Conservation (phyloP, 1,139 yeast genomes). For the Hanseniaspora sp. region DNA sequence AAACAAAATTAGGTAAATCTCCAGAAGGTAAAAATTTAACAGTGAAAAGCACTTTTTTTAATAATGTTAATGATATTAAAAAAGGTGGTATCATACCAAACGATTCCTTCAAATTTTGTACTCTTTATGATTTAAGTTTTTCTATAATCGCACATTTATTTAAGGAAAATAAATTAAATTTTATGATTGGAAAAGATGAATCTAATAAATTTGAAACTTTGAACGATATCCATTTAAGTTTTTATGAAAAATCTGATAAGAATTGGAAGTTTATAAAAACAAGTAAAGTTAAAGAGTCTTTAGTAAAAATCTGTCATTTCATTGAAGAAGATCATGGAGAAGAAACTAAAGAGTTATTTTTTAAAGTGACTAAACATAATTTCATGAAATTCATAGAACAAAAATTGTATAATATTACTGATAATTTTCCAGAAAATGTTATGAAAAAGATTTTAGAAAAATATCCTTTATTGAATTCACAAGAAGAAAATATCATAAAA, state of each 20-base stretch:
- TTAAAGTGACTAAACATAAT: conserved; percentile 1
- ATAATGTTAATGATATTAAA: neutral
- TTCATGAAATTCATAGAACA: neutral
- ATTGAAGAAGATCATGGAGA: conserved; percentile 13
- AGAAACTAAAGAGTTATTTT: conserved; percentile 4
- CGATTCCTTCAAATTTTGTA: neutral
- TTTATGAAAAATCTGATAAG: conserved; percentile 3
- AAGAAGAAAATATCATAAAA: neutral
- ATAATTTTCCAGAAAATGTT: neutral
- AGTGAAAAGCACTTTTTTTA: conserved; percentile 4
- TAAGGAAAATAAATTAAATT: conserved; percentile 1
- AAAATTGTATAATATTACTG: neutral
- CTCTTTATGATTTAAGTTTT: conserved; percentile 6
- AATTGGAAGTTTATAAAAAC: conserved; percentile 8
- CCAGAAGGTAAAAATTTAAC: conserved; percentile 9
- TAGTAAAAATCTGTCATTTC: neutral
- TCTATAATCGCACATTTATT: conserved; percentile 5
- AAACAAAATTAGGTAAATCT: conserved; percentile 9
- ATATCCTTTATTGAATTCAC: neutral
- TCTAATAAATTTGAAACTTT: conserved; percentile 4
- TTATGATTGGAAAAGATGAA: neutral
- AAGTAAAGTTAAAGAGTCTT: neutral
- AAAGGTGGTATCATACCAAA: conserved; percentile 7
- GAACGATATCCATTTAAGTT: conserved; percentile 6
- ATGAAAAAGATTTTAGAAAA: neutral